Conservation (phyloP, 345 rosid genomes). For the Hypericum androsaemum region DNA sequence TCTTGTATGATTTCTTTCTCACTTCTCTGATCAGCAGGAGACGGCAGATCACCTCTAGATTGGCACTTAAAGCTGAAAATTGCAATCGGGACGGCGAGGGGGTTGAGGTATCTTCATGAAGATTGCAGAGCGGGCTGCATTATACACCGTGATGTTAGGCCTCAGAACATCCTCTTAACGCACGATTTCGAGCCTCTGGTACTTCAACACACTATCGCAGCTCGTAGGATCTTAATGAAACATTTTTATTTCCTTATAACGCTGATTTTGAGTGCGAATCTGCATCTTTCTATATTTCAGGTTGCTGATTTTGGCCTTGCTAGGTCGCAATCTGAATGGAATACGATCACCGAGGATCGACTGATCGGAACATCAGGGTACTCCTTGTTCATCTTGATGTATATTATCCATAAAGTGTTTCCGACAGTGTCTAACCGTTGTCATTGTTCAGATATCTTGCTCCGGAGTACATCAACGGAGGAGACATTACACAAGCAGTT, state of each 20-base stretch:
- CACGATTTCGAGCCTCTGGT: constrained; percentile 75
- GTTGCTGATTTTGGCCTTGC: constrained; percentile 76
- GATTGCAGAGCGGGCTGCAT: constrained; percentile 78
- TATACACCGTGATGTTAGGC: constrained; percentile 56
- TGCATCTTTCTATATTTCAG: constrained; percentile 15
- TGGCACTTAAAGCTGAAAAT: constrained; percentile 54
- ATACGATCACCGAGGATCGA: constrained; percentile 24
- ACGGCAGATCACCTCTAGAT: constrained; percentile 25
- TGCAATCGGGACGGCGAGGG: constrained; percentile 61
- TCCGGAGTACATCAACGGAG: constrained; percentile 46
- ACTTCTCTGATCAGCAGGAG: constrained; percentile 30
- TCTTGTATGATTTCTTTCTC: background rate
- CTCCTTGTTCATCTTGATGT: background rate
- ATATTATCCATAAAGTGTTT: background rate
- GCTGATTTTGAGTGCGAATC: background rate
- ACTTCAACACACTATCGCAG: constrained; percentile 5
- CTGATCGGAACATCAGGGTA: constrained; percentile 55
- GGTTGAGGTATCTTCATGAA: constrained; percentile 66
- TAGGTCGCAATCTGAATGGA: constrained; percentile 48
- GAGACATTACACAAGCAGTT: constrained; percentile 37
- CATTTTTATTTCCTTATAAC: too few relatives aligned
- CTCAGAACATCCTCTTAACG: constrained; percentile 53
- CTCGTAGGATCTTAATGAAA: too few relatives aligned
- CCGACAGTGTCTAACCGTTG: background rate
- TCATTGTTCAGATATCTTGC: constrained; percentile 44